Conservation (phyloP, 345 rosid species). For the Xanthoceras sorbifolium region DNA sequence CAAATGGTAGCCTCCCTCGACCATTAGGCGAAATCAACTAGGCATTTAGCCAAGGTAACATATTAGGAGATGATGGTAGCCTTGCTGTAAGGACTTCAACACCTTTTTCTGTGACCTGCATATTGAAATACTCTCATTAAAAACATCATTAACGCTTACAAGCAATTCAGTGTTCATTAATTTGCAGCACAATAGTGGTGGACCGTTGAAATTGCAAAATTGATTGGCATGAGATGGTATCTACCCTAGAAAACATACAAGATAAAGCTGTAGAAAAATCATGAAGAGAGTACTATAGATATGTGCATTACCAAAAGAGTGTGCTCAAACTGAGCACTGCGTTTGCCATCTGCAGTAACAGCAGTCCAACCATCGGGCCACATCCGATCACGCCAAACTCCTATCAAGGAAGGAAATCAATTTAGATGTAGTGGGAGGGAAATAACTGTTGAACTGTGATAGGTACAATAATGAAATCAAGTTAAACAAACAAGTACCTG, state of each 20-base stretch:
- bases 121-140: background rate
- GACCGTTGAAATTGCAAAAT: too few species aligned
- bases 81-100: conserved; percentile 91
- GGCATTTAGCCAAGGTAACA: conserved; percentile 72
- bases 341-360: conserved; percentile 88
- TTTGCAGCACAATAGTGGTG: too few species aligned
- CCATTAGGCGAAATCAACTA: background rate
- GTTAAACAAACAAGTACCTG: conserved; percentile 54
- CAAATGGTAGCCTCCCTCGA: too few species aligned
- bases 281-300: background rate
- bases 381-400: conserved; percentile 84
- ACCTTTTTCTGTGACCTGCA: conserved; percentile 88
- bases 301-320: conserved; percentile 69
- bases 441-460: background rate
- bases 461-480: background rate
- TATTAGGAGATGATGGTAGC: conserved; percentile 74
- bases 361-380: conserved; percentile 99
- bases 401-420: conserved; percentile 33
- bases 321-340: conserved; percentile 99
- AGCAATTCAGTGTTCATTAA: too few species aligned
- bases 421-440: background rate
- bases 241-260: too few species aligned
- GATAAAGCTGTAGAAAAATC: background rate
- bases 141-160: too few species aligned
- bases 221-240: too few species aligned